A percentile compares a stretch with the other conserved stretches of the same genome.
Evolutionary conservation across 805 yeast species (phyloP).

Genomic region (Candida parachauliodes): DNA sequence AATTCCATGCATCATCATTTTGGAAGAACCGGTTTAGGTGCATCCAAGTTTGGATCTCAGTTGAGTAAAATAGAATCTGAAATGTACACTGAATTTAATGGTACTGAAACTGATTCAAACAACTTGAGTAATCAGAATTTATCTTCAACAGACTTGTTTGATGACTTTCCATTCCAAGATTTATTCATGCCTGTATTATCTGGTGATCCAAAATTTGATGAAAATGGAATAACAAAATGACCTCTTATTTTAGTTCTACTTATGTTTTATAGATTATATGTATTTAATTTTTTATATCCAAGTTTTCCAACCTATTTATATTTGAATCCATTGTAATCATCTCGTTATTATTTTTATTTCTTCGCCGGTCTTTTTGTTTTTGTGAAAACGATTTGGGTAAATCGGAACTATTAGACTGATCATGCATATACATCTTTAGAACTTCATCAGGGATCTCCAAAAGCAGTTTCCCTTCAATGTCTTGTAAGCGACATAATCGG

Average conservation of each 20-base stretch:
- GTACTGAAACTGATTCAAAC: slow-evolving; percentile 5
- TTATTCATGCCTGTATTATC: slow-evolving; percentile 8
- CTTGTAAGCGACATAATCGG: slow-evolving; percentile 57
- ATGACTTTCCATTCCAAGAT: slow-evolving; percentile 11
- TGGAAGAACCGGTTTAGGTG: slow-evolving; percentile 11
- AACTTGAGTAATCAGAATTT: slow-evolving; percentile 6
- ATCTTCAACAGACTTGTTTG: slow-evolving; percentile 1
- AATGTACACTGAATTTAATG: slow-evolving; percentile 10
- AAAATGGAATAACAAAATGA: neutral
- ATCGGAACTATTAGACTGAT: slow-evolving; percentile 36
- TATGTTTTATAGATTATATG: slow-evolving; percentile 8
- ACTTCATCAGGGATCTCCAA: slow-evolving; percentile 63
- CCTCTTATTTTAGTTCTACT: slow-evolving; percentile 5
- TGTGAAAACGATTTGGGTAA: slow-evolving; percentile 18
- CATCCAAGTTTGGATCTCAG: slow-evolving; percentile 10
- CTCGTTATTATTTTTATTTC: slow-evolving; percentile 14
- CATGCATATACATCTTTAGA: slow-evolving; percentile 55
- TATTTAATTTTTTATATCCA: slow-evolving; percentile 13
- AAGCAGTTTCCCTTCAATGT: slow-evolving; percentile 52
- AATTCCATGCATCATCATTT: slow-evolving; percentile 10
- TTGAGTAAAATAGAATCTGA: slow-evolving; percentile 11
- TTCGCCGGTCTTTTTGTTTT: slow-evolving; percentile 10
- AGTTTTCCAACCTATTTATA: slow-evolving; percentile 27
- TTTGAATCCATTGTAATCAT: slow-evolving; percentile 28
- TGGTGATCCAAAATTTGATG: neutral